phyloP scores from a whole-genome alignment of 345 rosid species.

The Theobroma cacao region DNA sequence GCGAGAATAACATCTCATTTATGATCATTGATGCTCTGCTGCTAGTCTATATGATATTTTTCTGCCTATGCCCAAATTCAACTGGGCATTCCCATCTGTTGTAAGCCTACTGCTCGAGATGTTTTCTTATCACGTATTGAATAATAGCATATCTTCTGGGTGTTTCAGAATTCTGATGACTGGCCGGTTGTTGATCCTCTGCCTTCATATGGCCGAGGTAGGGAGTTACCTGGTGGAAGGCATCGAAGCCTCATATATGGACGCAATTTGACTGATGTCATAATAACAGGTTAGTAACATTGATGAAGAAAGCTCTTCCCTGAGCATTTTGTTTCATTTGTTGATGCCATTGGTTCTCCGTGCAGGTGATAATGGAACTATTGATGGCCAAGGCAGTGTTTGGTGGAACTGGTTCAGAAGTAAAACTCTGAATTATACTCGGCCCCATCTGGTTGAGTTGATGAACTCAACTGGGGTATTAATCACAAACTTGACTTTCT shows the following conservation, averaged over 20 bases:
- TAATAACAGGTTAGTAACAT: constrained; percentile 72
- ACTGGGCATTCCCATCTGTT: not conserved
- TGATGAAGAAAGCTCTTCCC: constrained; percentile 2
- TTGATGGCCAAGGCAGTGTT: constrained; percentile 89
- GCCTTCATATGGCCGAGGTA: constrained; percentile 95
- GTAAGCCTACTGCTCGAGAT: not conserved
- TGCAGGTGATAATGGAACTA: constrained; percentile 88
- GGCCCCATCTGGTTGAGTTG: constrained; percentile 94
- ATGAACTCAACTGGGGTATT: constrained; percentile 78
- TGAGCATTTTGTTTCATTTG: constrained; percentile 11
- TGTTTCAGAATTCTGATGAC: constrained; percentile 61
- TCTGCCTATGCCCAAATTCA: constrained; percentile 6
- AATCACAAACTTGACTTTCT: constrained; percentile 85
- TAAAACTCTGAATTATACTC: constrained; percentile 71
- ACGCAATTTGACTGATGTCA: constrained; percentile 81
- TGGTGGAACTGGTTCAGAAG: constrained; percentile 90
- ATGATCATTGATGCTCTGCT: constrained; percentile 9
- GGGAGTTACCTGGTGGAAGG: constrained; percentile 87
- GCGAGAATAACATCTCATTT: constrained; percentile 6
- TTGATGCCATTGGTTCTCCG: constrained; percentile 16
- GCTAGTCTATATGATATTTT: constrained; percentile 2
- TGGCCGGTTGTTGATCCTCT: constrained; percentile 97
- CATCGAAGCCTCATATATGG: constrained; percentile 93
- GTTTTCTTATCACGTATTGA: constrained; percentile 9
- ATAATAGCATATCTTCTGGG: constrained; percentile 12